Conservation (phyloP, 805 yeast genomes). For the Clavispora santaluciae region DNA sequence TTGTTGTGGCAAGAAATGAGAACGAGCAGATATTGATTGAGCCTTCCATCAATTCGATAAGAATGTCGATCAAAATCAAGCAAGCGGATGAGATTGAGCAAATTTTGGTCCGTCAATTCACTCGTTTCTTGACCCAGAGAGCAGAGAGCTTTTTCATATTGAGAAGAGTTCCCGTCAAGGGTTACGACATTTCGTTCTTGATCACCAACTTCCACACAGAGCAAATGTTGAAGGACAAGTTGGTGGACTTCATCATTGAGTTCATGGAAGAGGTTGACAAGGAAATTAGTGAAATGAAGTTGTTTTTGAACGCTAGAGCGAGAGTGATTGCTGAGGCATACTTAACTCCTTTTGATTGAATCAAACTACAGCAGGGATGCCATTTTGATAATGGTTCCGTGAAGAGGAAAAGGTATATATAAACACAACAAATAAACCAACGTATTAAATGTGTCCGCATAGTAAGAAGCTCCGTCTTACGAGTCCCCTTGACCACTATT, state of each 20-base stretch:
- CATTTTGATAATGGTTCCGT: neutral
- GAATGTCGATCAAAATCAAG: slow-evolving; percentile 88
- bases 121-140: slow-evolving; percentile 88
- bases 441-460: neutral
- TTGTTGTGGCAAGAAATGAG: slow-evolving; percentile 88
- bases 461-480: neutral
- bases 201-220: slow-evolving; percentile 94
- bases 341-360: slow-evolving; percentile 77
- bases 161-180: slow-evolving; percentile 85
- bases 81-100: slow-evolving; percentile 97
- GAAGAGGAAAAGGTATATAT: no score
- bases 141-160: slow-evolving; percentile 92
- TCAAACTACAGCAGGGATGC: neutral
- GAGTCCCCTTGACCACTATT: neutral
- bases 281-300: slow-evolving; percentile 97
- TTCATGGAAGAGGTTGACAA: slow-evolving; percentile 99
- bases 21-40: slow-evolving; percentile 90
- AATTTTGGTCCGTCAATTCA: slow-evolving; percentile 89
- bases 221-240: slow-evolving; percentile 88
- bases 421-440: slow-evolving; percentile 1
- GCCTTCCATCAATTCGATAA: slow-evolving; percentile 86
- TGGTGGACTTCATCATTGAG: slow-evolving; percentile 94
- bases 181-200: slow-evolving; percentile 89
- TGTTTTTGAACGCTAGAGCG: slow-evolving; percentile 94
- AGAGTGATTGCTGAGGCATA: slow-evolving; percentile 97